Evolutionary conservation across 148 eudicot species (phyloP), one percentile per base, ranked within the genome.

Genomic region (Silene latifolia): DNA sequence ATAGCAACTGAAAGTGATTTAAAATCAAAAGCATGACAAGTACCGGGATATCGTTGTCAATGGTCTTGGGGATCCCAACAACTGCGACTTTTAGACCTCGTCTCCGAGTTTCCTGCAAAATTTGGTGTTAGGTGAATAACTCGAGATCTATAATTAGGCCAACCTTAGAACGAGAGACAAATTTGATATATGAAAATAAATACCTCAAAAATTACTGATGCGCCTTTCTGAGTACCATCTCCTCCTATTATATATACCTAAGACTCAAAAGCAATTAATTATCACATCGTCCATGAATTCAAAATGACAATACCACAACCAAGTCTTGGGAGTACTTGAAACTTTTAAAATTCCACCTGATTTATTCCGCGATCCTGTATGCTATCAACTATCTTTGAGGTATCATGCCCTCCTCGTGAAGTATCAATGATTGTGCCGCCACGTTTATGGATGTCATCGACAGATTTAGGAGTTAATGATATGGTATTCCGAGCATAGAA

Each of bases 371-470:
- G 88, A 75, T 91, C 98, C 81, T 89, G 88, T 83, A 93, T 91
- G 77, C 93, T 93, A 76, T 91, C 98, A 63, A 93, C 98, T 79
- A 93, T 93, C 87, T 91, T 93, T 72, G 79, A 79, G 78, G 94
- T 88, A 77, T 86, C 89, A 80, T 89, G 87, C 25, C 98, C 98
- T 18, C 98, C 98, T 78, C 98, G 80, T 84, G 98, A 93, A 77
- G 98, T 93, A 85, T 86, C 92, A 83, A 93, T 88, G 78, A 93
- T 63, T 53, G 98, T 91, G 51, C 98, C 98, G 71, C 98, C 98
- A 72, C 93, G 93, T 80, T 88, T 93, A 82, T 93, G 98, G 73
- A 93, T 93, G 71, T 91, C 94, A 71, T 91, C 81, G 58, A 93
- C 97, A 76, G 77, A 78, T 81, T 93, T 89, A 68, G 98, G 96